Conservation (phyloP, 805 yeast species). For the Pichia sporocuriosa region DNA sequence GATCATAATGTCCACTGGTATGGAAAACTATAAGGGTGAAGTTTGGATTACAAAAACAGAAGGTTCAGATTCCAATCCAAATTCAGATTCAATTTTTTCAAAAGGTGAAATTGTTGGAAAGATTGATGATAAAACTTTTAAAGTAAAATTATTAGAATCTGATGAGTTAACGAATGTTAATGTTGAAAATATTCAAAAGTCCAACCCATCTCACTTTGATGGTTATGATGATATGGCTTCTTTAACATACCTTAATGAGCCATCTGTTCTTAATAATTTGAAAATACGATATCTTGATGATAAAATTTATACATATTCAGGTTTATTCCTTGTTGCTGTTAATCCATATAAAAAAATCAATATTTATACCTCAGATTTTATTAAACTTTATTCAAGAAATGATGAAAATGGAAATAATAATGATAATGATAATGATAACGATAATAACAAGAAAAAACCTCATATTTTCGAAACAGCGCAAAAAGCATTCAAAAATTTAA, state of each 20-base stretch:
- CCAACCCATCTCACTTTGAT: slow-evolving; percentile 87
- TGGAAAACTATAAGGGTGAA: slow-evolving; percentile 37
- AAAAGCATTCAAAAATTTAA: slow-evolving; percentile 70
- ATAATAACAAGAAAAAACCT: slow-evolving; percentile 41
- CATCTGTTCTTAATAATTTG: slow-evolving; percentile 86
- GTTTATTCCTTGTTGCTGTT: slow-evolving; percentile 88
- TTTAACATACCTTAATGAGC: slow-evolving; percentile 87
- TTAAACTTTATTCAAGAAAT: slow-evolving; percentile 39
- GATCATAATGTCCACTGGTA: too few relatives aligned
- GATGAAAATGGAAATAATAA: slow-evolving; percentile 13
- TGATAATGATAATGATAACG: slow-evolving; percentile 15
- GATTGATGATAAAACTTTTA: slow-evolving; percentile 30
- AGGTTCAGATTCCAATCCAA: slow-evolving; percentile 35
- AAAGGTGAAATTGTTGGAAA: slow-evolving; percentile 52
- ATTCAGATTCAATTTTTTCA: slow-evolving; percentile 46
- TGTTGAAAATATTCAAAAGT: slow-evolving; percentile 46
- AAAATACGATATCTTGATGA: slow-evolving; percentile 71
- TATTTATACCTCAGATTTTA: slow-evolving; percentile 56
- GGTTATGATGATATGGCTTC: slow-evolving; percentile 94
- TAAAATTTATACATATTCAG: slow-evolving; percentile 87
- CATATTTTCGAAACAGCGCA: slow-evolving; percentile 91
- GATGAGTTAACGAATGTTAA: slow-evolving; percentile 31
- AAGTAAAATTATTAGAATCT: slow-evolving; percentile 26
- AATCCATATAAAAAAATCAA: slow-evolving; percentile 80
- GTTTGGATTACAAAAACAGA: slow-evolving; percentile 58